Evolutionary conservation across 23 red algal species (phyloP), one percentile per base, ranked within the genome.

Genomic region (Cyanidiococcus yangmingshanensis): DNA sequence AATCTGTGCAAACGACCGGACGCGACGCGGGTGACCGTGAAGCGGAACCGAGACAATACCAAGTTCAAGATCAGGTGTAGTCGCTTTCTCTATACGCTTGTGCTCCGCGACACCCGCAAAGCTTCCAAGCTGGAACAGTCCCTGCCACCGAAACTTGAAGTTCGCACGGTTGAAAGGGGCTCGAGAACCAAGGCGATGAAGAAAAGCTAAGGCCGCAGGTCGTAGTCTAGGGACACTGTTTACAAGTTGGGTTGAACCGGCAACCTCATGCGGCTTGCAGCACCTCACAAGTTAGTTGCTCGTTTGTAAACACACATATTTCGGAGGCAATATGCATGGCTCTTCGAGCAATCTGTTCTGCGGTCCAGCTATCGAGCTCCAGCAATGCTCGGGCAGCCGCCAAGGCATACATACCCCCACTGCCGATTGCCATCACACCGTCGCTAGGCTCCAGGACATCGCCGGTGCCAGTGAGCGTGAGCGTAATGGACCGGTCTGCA

Each of bases 61-160:
- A 97, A 97, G 77, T 97, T 97, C 51, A 97, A 97, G 80, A 88
- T 97, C 1, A 84, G 93, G 38, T 97, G 93, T 76, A 80, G 77
- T 1, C 90, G 83, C 79, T 97, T 88, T 54, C 75, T 97, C 27
- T 97, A 97, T 79, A 97, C 93, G 0, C 80, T 97, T 1, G 85
- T 89, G 15, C 83, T 97, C 1, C 83, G 85, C 29, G 87, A 97
- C 63, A 76, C 85, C 32, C 83, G 86, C 27, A 90, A 91, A 82
- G 93, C 93, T 18, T 82, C 87, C 37, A 90, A 90, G 79, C 76
- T 97, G 34, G 71, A 87, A 39, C 75, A 80, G 57, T 80, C 79
- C 51, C 76, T 97, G 50, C 87, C 93, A 26, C 87, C 92, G 7
- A 71, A 85, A 84, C 86, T 87, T 74, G 12, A 39, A 37, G 75